These are phyloP conservation scores for Nidula microcarpa DNA, from an alignment of 768 basidiomycete species.

Conservation along the genomic window DNA sequence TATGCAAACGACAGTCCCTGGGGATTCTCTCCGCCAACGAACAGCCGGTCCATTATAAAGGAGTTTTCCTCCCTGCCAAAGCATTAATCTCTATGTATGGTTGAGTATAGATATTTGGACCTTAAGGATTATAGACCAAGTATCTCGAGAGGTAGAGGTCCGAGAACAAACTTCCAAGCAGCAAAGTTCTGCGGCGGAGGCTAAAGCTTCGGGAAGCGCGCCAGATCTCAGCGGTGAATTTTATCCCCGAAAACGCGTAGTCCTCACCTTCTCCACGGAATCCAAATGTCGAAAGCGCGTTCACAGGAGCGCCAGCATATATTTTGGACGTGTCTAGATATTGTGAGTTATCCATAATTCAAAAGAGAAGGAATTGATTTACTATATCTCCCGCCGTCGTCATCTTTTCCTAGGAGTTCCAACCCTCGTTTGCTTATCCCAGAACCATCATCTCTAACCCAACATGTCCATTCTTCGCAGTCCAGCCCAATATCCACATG, in stretches of 20 bases:
- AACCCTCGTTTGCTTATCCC: slow-evolving; percentile 71
- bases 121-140: slow-evolving; percentile 79
- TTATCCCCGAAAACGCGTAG: background rate
- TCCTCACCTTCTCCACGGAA: slow-evolving; percentile 88
- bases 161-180: slow-evolving; percentile 82
- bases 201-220: slow-evolving; percentile 53
- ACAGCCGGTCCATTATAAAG: slow-evolving; percentile 73
- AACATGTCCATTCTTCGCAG: slow-evolving; percentile 75
- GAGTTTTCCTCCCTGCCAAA: slow-evolving; percentile 52
- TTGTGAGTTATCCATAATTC: background rate
- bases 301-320: slow-evolving; percentile 47
- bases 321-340: slow-evolving; percentile 72
- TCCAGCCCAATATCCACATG: slow-evolving; percentile 72
- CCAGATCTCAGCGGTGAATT: too few relatives aligned
- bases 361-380: slow-evolving; percentile 19
- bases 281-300: slow-evolving; percentile 67
- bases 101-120: slow-evolving; percentile 29
- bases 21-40: slow-evolving; percentile 67
- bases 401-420: slow-evolving; percentile 44
- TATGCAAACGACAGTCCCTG: slow-evolving; percentile 80
- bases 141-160: slow-evolving; percentile 56
- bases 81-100: background rate
- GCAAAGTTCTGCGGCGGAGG: slow-evolving; percentile 77
- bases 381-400: slow-evolving; percentile 67
- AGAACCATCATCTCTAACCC: slow-evolving; percentile 82